Base-by-base conservation (phyloP, 768 basidiomycete genomes). In the Sistotremastrum niveocremeum region DNA sequence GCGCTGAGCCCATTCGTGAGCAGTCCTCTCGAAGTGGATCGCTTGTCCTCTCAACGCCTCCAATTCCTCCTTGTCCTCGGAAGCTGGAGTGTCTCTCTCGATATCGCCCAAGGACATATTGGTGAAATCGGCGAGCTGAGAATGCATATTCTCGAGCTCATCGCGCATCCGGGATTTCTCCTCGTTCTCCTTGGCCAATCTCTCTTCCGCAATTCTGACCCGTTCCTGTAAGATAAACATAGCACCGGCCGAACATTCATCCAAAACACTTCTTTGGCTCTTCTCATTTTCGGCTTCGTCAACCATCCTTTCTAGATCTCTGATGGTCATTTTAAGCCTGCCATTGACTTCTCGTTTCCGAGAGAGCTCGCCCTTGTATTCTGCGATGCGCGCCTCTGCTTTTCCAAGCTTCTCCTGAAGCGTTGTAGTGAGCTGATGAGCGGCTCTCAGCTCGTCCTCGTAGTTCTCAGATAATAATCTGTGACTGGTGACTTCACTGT, bases 371-470 rank as follows among this genome's bases (percentile, higher is more conserved):
- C 65, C 64, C 46, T 72, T 63, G 29, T 71, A 52, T 20, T 62
- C 56, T 42, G 73, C 67, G 41, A 70, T 53, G 48, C 64, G 61
- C 48, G 60, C 58, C 39, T 66, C 51, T 42, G 78, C 51, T 44
- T 70, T 69, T n/a, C 58, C 63, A 41, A 67, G 64, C 54, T 81
- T 77, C 45, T 74, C 67, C 50, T 69, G 68, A 4, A 88, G 65
- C 11, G 76, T 63, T 46, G 74, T 72, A 5, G 84, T 79, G 9
- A 84, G 60, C 60, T 84, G 80, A 53, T 88, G 84, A 20, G 80
- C 73, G 5, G 84, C 80, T 7, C 69, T 64, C 2, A 89, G 65
- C 56, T 89, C 86, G 33, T 77, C 65, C 60, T 86, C 82, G 56
- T 77, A 88, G 57, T 89, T 85, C 7, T 72, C 67, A 48, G 79